Percentiles rank a stretch among this genome's conserved stretches.
Conservation (phyloP, 192 early-diverging fungal genomes). For the Backusella circina region DNA sequence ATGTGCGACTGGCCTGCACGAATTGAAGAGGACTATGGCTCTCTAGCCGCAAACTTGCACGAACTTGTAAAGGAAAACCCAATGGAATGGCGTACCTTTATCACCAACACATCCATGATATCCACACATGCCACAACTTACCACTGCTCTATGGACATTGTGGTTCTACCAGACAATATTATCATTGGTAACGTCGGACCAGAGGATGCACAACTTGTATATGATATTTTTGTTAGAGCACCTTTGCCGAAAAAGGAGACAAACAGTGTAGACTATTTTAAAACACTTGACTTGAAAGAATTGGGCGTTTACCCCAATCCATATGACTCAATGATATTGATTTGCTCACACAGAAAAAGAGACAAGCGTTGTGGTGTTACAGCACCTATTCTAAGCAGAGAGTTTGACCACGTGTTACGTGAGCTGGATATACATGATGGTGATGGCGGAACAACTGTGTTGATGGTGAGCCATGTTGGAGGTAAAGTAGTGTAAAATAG, state of each 20-base stretch:
- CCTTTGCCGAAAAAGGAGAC: conserved; percentile 10
- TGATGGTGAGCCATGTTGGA: conserved; percentile 54
- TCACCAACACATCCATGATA: conserved; percentile 44
- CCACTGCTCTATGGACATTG: conserved; percentile 30
- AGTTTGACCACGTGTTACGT: conserved; percentile 45
- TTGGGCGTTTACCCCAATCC: conserved; percentile 31
- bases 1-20: conserved; percentile 42
- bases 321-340: conserved; percentile 44
- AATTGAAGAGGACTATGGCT: conserved; percentile 49
- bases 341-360: conserved; percentile 54
- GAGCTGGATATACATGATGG: conserved; percentile 45
- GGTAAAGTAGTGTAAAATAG: conserved; percentile 26
- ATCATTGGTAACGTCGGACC: conserved; percentile 45
- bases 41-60: conserved; percentile 36
- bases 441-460: conserved; percentile 39
- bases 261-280: background rate
- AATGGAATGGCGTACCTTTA: conserved; percentile 32
- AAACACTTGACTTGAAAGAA: conserved; percentile 9
- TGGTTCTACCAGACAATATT: conserved; percentile 53
- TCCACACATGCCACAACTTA: conserved; percentile 26
- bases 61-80: conserved; percentile 4
- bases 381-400: conserved; percentile 46
- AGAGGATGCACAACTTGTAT: conserved; percentile 39
- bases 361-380: conserved; percentile 58
- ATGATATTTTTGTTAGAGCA: conserved; percentile 35